A percentile compares a stretch with the other conserved stretches of the same genome.
phyloP scores from a whole-genome alignment of 1,139 yeast species.

The Kluyveromyces marxianus region DNA sequence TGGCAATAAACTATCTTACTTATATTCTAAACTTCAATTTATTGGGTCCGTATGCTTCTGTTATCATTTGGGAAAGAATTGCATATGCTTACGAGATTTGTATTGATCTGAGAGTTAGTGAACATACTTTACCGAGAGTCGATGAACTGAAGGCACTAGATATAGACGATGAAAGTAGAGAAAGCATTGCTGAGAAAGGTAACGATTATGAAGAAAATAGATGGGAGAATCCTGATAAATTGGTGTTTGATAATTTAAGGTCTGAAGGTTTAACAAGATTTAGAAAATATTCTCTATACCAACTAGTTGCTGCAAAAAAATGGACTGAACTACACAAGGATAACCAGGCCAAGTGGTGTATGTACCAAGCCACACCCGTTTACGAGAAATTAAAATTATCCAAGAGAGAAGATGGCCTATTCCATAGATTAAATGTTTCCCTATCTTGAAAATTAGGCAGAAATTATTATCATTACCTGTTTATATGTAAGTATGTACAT shows the following conservation, averaged over 20 bases:
- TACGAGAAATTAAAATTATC: constrained; percentile 1
- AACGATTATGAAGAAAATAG: constrained; percentile 12
- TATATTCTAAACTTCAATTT: constrained; percentile 32
- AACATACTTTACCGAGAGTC: constrained; percentile 9
- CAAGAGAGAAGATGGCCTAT: background rate
- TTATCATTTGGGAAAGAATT: constrained; percentile 43
- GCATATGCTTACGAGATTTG: constrained; percentile 36
- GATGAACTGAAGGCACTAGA: constrained; percentile 8
- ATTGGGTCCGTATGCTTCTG: constrained; percentile 30
- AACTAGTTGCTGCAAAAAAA: constrained; percentile 64
- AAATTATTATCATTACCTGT: background rate
- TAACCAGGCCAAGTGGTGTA: constrained; percentile 28
- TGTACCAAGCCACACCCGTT: constrained; percentile 1
- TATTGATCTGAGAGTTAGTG: constrained; percentile 27
- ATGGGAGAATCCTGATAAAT: constrained; percentile 18
- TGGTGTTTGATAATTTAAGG: background rate
- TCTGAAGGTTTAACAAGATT: constrained; percentile 46
- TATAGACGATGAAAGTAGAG: constrained; percentile 10
- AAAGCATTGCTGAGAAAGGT: constrained; percentile 1
- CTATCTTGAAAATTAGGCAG: background rate
- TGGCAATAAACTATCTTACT: constrained; percentile 34
- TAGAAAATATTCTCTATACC: constrained; percentile 77
- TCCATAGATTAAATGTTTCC: background rate
- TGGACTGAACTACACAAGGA: constrained; percentile 42
- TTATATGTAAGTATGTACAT: no score